Conservation (phyloP, 208 protist genomes). For the Crithidia mellificae region DNA sequence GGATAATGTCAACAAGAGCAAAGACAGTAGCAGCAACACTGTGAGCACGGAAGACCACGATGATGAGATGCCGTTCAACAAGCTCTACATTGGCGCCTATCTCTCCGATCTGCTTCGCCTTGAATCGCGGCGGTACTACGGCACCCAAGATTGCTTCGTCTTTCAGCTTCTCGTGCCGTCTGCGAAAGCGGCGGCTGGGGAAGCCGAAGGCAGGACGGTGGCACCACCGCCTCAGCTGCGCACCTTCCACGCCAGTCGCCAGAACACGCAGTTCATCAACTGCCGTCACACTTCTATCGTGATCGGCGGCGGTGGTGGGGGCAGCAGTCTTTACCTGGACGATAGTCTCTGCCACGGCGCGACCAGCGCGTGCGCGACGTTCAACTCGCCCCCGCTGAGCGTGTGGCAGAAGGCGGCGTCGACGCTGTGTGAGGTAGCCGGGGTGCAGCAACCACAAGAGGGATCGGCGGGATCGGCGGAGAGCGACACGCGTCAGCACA, state of each 20-base stretch:
- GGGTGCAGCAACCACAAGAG: neutral
- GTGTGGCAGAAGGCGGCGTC: constrained; percentile 35
- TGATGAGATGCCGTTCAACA: constrained; percentile 14
- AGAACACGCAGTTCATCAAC: constrained; percentile 73
- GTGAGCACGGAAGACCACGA: no score
- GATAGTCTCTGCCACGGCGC: constrained; percentile 50
- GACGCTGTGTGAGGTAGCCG: constrained; percentile 11
- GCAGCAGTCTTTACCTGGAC: constrained; percentile 66
- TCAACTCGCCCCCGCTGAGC: constrained; percentile 67
- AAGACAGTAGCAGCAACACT: no score
- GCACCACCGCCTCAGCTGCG: constrained; percentile 36
- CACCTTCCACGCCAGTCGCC: constrained; percentile 45
- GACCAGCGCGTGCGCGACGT: constrained; percentile 63
- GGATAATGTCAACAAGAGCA: neutral
- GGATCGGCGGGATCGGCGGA: neutral
- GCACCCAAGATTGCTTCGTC: constrained; percentile 67
- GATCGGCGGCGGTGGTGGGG: constrained; percentile 65
- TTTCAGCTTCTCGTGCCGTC: constrained; percentile 67
- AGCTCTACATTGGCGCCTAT: constrained; percentile 63
- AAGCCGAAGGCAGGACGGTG: no score
- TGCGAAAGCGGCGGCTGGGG: neutral
- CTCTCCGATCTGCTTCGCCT: constrained; percentile 51
- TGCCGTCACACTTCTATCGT: constrained; percentile 53
- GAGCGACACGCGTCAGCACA: constrained; percentile 3
- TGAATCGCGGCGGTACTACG: constrained; percentile 69